These are phyloP conservation scores for Thelephora aurantiotincta DNA, from an alignment of 768 basidiomycete species.

Conservation along the genomic window DNA sequence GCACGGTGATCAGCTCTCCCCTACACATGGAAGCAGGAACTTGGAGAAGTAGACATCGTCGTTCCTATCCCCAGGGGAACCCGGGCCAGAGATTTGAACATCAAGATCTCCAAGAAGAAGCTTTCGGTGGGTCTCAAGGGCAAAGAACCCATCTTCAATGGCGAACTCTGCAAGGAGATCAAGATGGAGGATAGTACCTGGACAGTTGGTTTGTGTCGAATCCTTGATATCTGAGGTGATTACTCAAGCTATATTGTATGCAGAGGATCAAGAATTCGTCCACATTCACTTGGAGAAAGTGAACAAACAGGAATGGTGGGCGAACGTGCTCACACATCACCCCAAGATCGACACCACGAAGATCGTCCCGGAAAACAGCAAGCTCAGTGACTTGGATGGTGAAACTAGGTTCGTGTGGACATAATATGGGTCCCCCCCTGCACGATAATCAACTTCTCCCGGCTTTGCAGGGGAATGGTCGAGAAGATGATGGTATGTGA, in stretches of 20 bases:
- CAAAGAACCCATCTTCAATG: constrained; percentile 72
- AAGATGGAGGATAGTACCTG: constrained; percentile 96
- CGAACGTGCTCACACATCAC: constrained; percentile 87
- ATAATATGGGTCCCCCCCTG: not conserved
- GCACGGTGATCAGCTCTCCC: constrained; percentile 49
- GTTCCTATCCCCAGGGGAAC: constrained; percentile 84
- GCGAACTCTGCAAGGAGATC: constrained; percentile 86
- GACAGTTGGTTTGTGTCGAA: constrained; percentile 60
- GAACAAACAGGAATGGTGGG: constrained; percentile 92
- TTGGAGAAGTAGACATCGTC: constrained; percentile 73
- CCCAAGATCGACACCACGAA: constrained; percentile 95
- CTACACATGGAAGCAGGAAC: constrained; percentile 83
- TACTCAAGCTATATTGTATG: not conserved
- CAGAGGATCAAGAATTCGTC: constrained; percentile 69
- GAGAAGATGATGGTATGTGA: constrained; percentile 98
- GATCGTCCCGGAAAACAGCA: constrained; percentile 91
- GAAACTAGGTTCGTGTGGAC: constrained; percentile 62
- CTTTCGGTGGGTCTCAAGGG: constrained; percentile 79
- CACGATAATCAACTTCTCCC: not conserved
- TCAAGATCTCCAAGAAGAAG: constrained; percentile 70
- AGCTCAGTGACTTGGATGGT: constrained; percentile 88
- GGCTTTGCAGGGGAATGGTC: constrained; percentile 68
- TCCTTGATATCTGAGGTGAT: constrained; percentile 3
- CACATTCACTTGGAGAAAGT: constrained; percentile 76
- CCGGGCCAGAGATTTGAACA: constrained; percentile 55